Evolutionary conservation across 495 filamentous ascomycete species (phyloP).

Genomic region (Saxophila tyrrhenica): DNA sequence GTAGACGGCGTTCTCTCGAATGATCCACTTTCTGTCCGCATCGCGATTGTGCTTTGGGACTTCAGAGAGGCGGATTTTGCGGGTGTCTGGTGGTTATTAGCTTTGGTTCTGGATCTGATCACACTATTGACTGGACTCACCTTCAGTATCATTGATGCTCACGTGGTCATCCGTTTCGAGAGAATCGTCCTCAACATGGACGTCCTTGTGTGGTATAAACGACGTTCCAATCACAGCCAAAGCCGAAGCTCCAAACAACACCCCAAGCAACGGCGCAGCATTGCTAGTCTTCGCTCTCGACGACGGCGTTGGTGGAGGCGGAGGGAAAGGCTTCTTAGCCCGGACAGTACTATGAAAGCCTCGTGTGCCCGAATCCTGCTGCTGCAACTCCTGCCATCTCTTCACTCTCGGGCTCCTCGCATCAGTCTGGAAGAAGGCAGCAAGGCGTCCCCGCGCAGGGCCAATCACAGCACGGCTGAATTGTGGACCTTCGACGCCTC

Average conservation of each 20-base stretch:
- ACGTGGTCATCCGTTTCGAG: neutral
- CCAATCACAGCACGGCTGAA: neutral
- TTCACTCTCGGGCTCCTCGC: neutral
- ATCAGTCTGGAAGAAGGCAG: neutral
- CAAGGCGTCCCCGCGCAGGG: neutral
- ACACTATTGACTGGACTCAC: neutral
- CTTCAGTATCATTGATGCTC: neutral
- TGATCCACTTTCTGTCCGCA: slow-evolving; percentile 41
- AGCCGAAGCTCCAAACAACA: neutral
- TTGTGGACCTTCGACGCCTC: neutral
- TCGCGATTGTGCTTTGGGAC: slow-evolving; percentile 38
- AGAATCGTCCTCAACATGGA: neutral
- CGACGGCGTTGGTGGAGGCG: neutral
- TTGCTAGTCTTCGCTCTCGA: neutral
- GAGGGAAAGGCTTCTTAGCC: neutral
- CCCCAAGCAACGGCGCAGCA: neutral
- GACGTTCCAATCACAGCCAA: neutral
- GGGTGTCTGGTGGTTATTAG: too few species aligned
- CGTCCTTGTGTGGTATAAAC: neutral
- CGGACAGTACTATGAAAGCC: neutral
- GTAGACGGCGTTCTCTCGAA: slow-evolving; percentile 42
- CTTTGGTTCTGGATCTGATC: too few species aligned
- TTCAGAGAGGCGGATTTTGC: slow-evolving; percentile 35
- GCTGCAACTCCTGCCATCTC: neutral
- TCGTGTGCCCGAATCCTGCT: neutral